Conservation (phyloP, 805 yeast genomes). For the Starmerella bombicola region DNA sequence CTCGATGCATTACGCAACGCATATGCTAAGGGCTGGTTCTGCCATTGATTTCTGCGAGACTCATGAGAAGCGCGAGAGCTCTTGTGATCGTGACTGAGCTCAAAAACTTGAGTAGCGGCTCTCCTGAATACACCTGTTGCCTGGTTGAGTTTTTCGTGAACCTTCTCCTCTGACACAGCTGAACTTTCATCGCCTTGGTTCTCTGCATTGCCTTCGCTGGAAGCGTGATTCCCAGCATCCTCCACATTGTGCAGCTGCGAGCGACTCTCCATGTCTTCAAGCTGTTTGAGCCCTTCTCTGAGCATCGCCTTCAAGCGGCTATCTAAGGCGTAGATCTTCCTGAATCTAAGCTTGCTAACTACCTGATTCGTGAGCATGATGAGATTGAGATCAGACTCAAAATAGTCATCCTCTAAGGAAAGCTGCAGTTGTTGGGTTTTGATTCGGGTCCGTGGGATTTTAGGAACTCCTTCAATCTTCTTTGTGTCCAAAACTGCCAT, state of each 20-base stretch:
- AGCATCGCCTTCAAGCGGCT: slow-evolving; percentile 14
- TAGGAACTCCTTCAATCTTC: slow-evolving; percentile 23
- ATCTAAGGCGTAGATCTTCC: slow-evolving; percentile 14
- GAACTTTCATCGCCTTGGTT: neutral
- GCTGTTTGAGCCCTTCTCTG: slow-evolving; percentile 1
- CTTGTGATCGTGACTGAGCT: neutral
- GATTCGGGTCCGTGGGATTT: slow-evolving; percentile 38
- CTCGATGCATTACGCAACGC: slow-evolving; percentile 5
- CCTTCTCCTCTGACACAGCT: neutral
- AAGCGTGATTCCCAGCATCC: neutral
- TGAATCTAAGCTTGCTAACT: slow-evolving; percentile 18
- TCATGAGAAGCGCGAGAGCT: neutral
- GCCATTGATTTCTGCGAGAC: neutral
- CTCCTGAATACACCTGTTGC: neutral
- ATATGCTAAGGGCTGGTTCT: slow-evolving; percentile 1
- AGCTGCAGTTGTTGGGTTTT: slow-evolving; percentile 46
- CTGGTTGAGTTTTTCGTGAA: neutral
- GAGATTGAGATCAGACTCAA: slow-evolving; percentile 59
- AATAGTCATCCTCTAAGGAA: slow-evolving; percentile 77
- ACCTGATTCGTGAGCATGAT: slow-evolving; percentile 49
- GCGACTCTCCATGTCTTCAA: neutral
- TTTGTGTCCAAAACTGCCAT: slow-evolving; percentile 23
- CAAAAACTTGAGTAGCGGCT: slow-evolving; percentile 1
- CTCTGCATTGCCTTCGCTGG: neutral
- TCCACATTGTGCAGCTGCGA: neutral